Evolutionary conservation across 2,329 filamentous ascomycete genomes (phyloP), one percentile per base, ranked within the genome.

Genomic region (Colletotrichum somersetense): DNA sequence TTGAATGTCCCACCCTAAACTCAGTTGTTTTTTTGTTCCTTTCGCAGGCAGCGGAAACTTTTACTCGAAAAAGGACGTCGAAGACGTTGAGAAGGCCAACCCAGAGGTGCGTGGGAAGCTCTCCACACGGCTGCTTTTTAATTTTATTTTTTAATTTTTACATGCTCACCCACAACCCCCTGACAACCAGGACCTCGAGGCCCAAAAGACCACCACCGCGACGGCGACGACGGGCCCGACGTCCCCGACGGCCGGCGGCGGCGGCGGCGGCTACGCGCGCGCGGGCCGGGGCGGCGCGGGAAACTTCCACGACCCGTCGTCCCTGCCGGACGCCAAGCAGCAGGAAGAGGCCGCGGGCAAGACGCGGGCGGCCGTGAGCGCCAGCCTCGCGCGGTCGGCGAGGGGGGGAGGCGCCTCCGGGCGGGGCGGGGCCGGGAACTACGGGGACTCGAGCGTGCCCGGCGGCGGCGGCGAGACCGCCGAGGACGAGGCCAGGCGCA

Each of bases 211-310:
- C 11, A 58, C 70, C 52, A 66, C 67, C 50, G 50, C 64, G 26
- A 65, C 66, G 8, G 42, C 65, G 5, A 42, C 74, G 48, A 62
- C 75, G 73, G 74, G 76, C 76, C 77, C 67, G 48, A 72, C 76
- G 26, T 71, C 71, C 42, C 44, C 67, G 26, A 67, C 61, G 14
- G 35, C 56, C 35, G 40, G 53, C 30, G 30, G 30, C 30, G 30
- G 26, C 26, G 26, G 30, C 30, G 30, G 30, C 48, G 67, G 59
- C 6, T 85, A 85, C 79, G 75, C 81, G 30, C 80, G 83, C 50
- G 81, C 80, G 46, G 90, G 90, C 66, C 87, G 90, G 70, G 90
- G 90, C 74, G 90, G 90, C 26, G 89, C 89, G 1, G 90, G 90
- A 48, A 92, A 92, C 82, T 89, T 86, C 77, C 78, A 85, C 64